Conservation (phyloP, 768 basidiomycete genomes). For the Collybiopsis confluens region DNA sequence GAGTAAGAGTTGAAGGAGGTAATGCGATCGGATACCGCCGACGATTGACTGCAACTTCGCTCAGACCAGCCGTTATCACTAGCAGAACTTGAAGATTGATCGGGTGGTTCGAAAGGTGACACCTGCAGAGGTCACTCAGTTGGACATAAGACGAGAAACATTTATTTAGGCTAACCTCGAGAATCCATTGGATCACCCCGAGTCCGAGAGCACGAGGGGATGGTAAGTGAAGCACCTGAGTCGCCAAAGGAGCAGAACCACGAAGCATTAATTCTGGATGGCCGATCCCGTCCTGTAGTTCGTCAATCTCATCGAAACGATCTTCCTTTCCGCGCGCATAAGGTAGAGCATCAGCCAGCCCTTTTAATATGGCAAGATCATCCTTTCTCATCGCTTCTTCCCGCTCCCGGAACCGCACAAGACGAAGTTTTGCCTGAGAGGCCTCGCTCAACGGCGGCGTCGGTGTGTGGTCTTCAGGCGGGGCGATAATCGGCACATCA, state of each 20-base stretch:
- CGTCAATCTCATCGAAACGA: neutral
- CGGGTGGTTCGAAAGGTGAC: neutral
- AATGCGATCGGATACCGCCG: neutral
- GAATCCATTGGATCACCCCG: conserved; percentile 39
- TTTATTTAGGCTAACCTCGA: no score
- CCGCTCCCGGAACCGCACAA: conserved; percentile 35
- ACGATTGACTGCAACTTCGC: neutral
- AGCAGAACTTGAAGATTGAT: neutral
- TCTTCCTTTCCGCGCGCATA: neutral
- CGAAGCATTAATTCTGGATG: conserved; percentile 12
- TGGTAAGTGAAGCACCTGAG: no score
- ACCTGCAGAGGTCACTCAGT: neutral
- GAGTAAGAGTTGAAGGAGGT: neutral
- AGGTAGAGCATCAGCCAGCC: neutral
- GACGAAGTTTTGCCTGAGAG: conserved; percentile 39
- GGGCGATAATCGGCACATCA: conserved; percentile 52
- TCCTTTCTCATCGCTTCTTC: conserved; percentile 32
- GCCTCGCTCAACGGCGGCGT: conserved; percentile 30
- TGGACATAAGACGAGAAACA: neutral
- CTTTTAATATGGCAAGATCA: conserved; percentile 22
- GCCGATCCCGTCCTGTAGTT: conserved; percentile 9
- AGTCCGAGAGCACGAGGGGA: no score
- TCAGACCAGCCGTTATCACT: no score
- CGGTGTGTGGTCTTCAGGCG: conserved; percentile 34
- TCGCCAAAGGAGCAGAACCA: conserved; percentile 8